phyloP scores from a whole-genome alignment of 2,329 filamentous ascomycete species.

The Botrytis fragariae region DNA sequence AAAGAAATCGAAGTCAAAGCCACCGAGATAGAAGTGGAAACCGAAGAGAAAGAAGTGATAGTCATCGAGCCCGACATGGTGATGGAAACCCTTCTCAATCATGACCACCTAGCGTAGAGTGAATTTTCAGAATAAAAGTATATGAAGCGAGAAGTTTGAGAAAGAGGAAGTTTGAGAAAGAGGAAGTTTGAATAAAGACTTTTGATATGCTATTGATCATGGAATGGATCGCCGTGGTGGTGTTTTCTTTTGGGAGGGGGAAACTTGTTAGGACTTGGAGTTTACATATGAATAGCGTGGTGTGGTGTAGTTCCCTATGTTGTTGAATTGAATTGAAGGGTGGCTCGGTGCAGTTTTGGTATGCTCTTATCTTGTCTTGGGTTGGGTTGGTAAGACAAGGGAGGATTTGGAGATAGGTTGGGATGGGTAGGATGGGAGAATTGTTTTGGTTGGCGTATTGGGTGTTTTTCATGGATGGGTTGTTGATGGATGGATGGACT shows the following conservation, averaged over 20 bases:
- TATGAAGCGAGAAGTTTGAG: constrained; percentile 1
- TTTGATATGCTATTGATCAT: constrained; percentile 10
- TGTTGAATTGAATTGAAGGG: constrained; percentile 11
- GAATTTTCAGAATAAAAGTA: background rate
- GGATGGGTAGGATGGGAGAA: background rate
- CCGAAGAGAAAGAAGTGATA: constrained; percentile 24
- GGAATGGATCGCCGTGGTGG: background rate
- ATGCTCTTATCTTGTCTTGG: constrained; percentile 2
- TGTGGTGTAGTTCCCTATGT: constrained; percentile 8
- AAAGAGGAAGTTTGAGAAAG: background rate
- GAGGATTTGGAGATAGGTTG: constrained; percentile 8
- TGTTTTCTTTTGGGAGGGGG: background rate
- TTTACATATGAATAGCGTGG: constrained; percentile 16
- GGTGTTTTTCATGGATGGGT: constrained; percentile 7
- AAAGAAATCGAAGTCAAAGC: constrained; percentile 31
- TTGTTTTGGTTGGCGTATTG: background rate
- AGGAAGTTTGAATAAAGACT: constrained; percentile 19
- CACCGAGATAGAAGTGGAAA: constrained; percentile 26
- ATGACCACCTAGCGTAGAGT: constrained; percentile 23
- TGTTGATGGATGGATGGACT: background rate
- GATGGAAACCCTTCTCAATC: constrained; percentile 22
- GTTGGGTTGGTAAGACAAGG: background rate
- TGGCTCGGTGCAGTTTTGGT: background rate
- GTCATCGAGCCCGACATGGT: constrained; percentile 25
- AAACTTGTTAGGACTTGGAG: background rate